phyloP scores from a whole-genome alignment of 2,329 filamentous ascomycete species.

The Beauveria australis region DNA sequence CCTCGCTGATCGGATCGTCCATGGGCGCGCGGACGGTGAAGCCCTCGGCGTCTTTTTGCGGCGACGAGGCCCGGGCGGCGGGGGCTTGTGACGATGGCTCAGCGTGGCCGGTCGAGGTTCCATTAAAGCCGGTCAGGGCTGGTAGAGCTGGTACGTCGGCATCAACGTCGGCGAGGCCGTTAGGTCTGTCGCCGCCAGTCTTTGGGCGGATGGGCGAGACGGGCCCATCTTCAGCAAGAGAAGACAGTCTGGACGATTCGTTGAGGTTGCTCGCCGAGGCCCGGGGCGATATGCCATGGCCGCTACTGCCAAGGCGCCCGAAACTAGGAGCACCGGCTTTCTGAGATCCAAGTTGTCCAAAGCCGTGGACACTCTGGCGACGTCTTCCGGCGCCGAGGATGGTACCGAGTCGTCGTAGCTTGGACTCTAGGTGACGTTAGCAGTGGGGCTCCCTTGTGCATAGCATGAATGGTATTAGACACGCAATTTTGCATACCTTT shows the following conservation, averaged over 20 bases:
- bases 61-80: conserved; percentile 26
- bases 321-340: conserved; percentile 46
- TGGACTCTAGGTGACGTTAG: conserved; percentile 39
- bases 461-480: not conserved
- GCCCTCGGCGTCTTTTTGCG: conserved; percentile 63
- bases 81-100: conserved; percentile 26
- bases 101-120: not conserved
- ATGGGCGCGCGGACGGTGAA: conserved; percentile 62
- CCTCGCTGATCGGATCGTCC: conserved; percentile 61
- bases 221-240: conserved; percentile 47
- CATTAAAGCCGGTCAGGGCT: not conserved
- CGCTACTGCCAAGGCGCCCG: conserved; percentile 55
- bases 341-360: conserved; percentile 46
- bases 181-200: conserved; percentile 7
- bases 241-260: conserved; percentile 46
- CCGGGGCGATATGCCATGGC: conserved; percentile 45
- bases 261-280: conserved; percentile 51
- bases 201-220: conserved; percentile 15
- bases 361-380: conserved; percentile 60
- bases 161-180: not conserved
- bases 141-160: not conserved
- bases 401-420: conserved; percentile 57
- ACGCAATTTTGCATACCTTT: conserved; percentile 2
- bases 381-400: conserved; percentile 51
- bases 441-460: not conserved